Conservation (phyloP, 75 land plant species). For the Sequoiadendron giganteum region DNA sequence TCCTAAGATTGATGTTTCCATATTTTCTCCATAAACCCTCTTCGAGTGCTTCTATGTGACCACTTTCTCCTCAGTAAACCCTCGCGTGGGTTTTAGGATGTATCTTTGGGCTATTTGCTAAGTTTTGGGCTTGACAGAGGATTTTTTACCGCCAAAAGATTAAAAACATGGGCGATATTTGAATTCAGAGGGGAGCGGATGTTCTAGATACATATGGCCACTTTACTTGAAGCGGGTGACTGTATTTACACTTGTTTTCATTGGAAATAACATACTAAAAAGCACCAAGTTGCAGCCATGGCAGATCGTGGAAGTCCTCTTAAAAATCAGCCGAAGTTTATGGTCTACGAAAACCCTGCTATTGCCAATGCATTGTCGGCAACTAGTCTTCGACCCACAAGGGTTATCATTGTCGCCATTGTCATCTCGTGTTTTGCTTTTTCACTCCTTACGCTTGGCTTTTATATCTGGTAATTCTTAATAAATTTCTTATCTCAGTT, state of each 20-base stretch:
- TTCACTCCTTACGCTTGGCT: conserved; percentile 22
- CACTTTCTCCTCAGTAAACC: no score
- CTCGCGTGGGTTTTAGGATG: no score
- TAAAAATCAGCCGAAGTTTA: conserved; percentile 34
- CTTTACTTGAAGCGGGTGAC: neutral
- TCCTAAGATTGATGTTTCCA: no score
- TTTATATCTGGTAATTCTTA: conserved; percentile 33
- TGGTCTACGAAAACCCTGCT: conserved; percentile 70
- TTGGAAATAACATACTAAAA: neutral
- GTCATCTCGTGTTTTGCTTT: conserved; percentile 37
- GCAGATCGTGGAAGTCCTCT: conserved; percentile 8
- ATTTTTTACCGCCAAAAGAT: no score
- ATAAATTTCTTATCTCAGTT: neutral
- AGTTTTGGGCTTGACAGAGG: no score
- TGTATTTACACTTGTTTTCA: neutral
- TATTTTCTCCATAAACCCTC: no score
- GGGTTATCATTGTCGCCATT: conserved; percentile 37
- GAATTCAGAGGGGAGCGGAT: no score
- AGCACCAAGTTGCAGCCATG: conserved; percentile 8
- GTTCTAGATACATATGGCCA: neutral
- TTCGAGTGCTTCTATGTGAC: no score
- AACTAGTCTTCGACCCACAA: conserved; percentile 51
- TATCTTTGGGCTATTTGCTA: no score
- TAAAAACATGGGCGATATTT: no score
- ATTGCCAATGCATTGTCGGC: conserved; percentile 71